These are phyloP conservation scores for Cinnamomum micranthum DNA, from an alignment of 164 flowering plant genomes.

Conservation along the genomic window DNA sequence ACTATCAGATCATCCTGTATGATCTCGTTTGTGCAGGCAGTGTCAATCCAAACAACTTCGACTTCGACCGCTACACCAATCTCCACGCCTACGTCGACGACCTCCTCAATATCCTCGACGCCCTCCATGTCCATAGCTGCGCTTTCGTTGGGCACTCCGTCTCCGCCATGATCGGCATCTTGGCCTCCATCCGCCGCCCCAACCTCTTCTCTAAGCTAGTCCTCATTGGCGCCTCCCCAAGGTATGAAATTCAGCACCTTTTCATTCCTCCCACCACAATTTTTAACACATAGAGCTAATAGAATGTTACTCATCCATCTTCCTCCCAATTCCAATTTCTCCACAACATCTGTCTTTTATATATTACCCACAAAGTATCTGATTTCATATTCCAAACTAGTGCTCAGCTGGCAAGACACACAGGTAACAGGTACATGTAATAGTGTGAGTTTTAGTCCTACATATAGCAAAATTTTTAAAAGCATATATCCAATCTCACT, in stretches of 20 bases:
- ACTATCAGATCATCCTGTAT: constrained; percentile 60
- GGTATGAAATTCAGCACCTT: constrained; percentile 28
- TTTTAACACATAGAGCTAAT: no score
- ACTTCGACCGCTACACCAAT: constrained; percentile 62
- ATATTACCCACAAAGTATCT: no score
- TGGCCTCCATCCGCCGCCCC: constrained; percentile 86
- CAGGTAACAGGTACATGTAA: no score
- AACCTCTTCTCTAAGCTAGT: constrained; percentile 80
- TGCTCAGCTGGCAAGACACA: no score
- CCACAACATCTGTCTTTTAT: no score
- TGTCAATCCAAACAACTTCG: constrained; percentile 87
- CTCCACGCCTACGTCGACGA: constrained; percentile 92
- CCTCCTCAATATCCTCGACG: constrained; percentile 68
- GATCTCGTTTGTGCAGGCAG: constrained; percentile 95
- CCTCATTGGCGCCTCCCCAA: constrained; percentile 91
- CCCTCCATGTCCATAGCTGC: constrained; percentile 55
- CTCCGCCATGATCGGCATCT: constrained; percentile 89
- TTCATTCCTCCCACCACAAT: no score
- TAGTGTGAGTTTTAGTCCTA: no score
- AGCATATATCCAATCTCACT: no score
- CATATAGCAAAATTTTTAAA: no score
- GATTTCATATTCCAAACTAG: no score
- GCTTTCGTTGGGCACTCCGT: constrained; percentile 89
- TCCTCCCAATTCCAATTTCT: no score
- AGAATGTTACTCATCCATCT: no score